phyloP scores from a whole-genome alignment of 805 yeast genomes.

The Candida orba region DNA sequence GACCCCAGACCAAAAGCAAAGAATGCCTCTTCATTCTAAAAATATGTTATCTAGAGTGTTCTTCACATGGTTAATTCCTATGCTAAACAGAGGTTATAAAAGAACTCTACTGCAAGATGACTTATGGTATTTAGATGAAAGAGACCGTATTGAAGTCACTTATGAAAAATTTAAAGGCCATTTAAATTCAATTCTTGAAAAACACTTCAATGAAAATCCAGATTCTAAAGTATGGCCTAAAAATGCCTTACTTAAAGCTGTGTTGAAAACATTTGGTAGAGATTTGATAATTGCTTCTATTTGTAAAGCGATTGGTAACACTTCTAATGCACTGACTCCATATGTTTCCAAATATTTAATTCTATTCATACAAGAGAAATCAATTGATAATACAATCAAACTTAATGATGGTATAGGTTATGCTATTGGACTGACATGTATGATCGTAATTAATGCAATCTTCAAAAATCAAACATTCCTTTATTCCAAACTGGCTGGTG shows the following conservation, averaged over 20 bases:
- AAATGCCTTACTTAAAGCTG: conserved; percentile 30
- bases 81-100: conserved; percentile 58
- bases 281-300: conserved; percentile 32
- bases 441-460: conserved; percentile 44
- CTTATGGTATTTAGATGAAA: conserved; percentile 38
- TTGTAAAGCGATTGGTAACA: conserved; percentile 36
- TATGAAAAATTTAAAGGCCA: conserved; percentile 28
- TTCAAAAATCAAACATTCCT: conserved; percentile 56
- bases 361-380: conserved; percentile 38
- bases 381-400: conserved; percentile 29
- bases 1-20: background rate
- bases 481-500: conserved; percentile 52
- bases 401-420: conserved; percentile 62
- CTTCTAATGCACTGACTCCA: conserved; percentile 44
- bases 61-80: conserved; percentile 60
- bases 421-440: conserved; percentile 55
- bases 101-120: conserved; percentile 61
- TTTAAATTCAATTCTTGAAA: conserved; percentile 23
- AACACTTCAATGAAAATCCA: background rate
- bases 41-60: conserved; percentile 32
- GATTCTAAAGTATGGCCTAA: conserved; percentile 11
- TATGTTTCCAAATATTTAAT: conserved; percentile 44
- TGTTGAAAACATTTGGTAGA: conserved; percentile 37
- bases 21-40: conserved; percentile 2
- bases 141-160: conserved; percentile 31